Percentiles rank a stretch among this genome's conserved stretches.
These are phyloP conservation scores for Apiospora hydei DNA, from an alignment of 2,329 filamentous ascomycete genomes.

Conservation along the genomic window DNA sequence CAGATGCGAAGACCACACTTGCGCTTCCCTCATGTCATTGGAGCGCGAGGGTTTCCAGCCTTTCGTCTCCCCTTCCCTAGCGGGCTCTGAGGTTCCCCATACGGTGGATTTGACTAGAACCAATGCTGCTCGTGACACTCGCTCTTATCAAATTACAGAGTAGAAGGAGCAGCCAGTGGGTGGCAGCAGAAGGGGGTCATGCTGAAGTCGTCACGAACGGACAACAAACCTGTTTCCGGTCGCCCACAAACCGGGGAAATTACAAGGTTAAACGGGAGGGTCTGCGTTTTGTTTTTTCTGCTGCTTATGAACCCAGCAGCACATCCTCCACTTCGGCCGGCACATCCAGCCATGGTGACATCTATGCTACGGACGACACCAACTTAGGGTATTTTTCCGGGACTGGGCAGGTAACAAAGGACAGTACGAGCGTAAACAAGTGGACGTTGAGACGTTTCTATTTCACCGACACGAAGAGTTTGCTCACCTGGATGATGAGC, in stretches of 20 bases:
- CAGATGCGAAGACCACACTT: neutral
- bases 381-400: neutral
- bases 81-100: neutral
- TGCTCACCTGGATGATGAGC: neutral
- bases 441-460: neutral
- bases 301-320: neutral
- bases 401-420: neutral
- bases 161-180: neutral
- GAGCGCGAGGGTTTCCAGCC: neutral
- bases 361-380: slow-evolving; percentile 12
- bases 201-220: slow-evolving; percentile 5
- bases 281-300: neutral
- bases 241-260: slow-evolving; percentile 15
- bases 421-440: neutral
- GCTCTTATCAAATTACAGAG: too few species aligned
- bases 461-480: neutral
- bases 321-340: slow-evolving; percentile 16
- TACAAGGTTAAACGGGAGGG: slow-evolving; percentile 10
- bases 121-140: neutral
- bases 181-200: neutral
- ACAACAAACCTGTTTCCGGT: slow-evolving; percentile 2
- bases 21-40: neutral
- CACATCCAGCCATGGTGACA: slow-evolving; percentile 12
- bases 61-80: neutral
- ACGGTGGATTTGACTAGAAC: neutral